Evolutionary conservation across 768 basidiomycete genomes (phyloP).

Genomic region (Phaeolepiota aurea): DNA sequence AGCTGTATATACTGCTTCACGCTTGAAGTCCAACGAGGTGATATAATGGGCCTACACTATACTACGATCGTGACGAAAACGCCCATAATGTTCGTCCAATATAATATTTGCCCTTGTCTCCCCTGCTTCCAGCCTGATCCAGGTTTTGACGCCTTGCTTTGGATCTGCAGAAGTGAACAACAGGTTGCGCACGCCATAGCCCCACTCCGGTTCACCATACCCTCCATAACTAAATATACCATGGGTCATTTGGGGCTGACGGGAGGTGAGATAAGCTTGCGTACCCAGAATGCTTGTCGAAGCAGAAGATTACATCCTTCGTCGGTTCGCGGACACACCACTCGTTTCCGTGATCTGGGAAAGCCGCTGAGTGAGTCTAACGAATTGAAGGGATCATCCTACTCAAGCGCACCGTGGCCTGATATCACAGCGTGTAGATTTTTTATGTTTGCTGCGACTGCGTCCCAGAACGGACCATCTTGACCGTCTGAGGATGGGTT

Average conservation of each 20-base stretch:
- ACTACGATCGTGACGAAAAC: slow-evolving; percentile 1
- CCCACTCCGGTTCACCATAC: slow-evolving; percentile 46
- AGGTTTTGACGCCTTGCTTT: slow-evolving; percentile 41
- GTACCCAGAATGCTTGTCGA: slow-evolving; percentile 71
- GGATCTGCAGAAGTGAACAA: slow-evolving; percentile 46
- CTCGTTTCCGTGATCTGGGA: slow-evolving; percentile 66
- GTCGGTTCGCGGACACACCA: slow-evolving; percentile 68
- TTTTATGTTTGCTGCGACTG: slow-evolving; percentile 48
- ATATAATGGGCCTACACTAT: too few relatives aligned
- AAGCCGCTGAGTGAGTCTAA: background rate
- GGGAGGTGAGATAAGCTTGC: slow-evolving; percentile 6
- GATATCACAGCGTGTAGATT: slow-evolving; percentile 63
- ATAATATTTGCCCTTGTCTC: slow-evolving; percentile 44
- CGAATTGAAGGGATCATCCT: background rate
- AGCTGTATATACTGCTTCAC: too few relatives aligned
- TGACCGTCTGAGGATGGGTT: slow-evolving; percentile 27
- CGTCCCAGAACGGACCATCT: slow-evolving; percentile 56
- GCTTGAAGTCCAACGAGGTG: too few relatives aligned
- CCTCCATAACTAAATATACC: slow-evolving; percentile 52
- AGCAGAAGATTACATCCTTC: slow-evolving; percentile 63
- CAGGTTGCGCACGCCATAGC: slow-evolving; percentile 57
- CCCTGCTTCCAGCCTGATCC: slow-evolving; percentile 58
- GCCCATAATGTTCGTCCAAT: slow-evolving; percentile 33
- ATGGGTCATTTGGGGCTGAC: background rate
- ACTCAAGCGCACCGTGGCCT: slow-evolving; percentile 47